A percentile compares a stretch with the other conserved stretches of the same genome.
These are phyloP conservation scores for Euphrasia arctica DNA, from an alignment of 305 asterid species.

Conservation along the genomic window DNA sequence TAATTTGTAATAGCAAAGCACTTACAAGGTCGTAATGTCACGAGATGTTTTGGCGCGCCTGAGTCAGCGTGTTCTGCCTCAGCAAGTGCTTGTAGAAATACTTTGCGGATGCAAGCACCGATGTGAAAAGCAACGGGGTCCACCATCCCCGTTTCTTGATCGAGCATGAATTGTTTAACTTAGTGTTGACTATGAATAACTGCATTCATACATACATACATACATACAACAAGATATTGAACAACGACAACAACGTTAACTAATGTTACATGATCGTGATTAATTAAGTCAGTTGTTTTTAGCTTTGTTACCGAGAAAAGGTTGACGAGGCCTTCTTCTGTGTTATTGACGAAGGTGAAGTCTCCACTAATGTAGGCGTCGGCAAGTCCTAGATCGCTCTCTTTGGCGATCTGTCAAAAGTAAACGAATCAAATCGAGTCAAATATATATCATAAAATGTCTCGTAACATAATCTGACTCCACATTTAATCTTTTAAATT, in stretches of 20 bases:
- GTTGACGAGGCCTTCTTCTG: slow-evolving; percentile 49
- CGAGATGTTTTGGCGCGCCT: slow-evolving; percentile 52
- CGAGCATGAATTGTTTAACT: too few relatives aligned
- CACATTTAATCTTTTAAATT: too few relatives aligned
- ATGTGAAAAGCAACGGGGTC: slow-evolving; percentile 49
- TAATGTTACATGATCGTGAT: too few relatives aligned
- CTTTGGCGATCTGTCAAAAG: slow-evolving; percentile 48
- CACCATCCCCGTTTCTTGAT: slow-evolving; percentile 13
- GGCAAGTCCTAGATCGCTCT: slow-evolving; percentile 57
- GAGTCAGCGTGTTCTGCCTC: slow-evolving; percentile 32
- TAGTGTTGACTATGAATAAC: too few relatives aligned
- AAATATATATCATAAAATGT: neutral
- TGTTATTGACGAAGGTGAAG: slow-evolving; percentile 42
- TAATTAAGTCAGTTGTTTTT: too few relatives aligned
- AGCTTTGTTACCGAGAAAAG: slow-evolving; percentile 44
- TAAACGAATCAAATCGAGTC: too few relatives aligned
- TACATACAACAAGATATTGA: too few relatives aligned
- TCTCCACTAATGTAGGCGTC: slow-evolving; percentile 59
- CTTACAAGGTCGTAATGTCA: slow-evolving; percentile 52
- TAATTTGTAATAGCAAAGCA: slow-evolving; percentile 15
- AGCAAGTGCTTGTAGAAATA: slow-evolving; percentile 37
- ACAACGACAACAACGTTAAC: too few relatives aligned
- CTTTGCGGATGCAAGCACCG: slow-evolving; percentile 50
- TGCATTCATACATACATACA: too few relatives aligned
- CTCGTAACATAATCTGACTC: too few relatives aligned